Evolutionary conservation across 2,329 filamentous ascomycete species (phyloP).

Genomic region (Sporothrix globosa): DNA sequence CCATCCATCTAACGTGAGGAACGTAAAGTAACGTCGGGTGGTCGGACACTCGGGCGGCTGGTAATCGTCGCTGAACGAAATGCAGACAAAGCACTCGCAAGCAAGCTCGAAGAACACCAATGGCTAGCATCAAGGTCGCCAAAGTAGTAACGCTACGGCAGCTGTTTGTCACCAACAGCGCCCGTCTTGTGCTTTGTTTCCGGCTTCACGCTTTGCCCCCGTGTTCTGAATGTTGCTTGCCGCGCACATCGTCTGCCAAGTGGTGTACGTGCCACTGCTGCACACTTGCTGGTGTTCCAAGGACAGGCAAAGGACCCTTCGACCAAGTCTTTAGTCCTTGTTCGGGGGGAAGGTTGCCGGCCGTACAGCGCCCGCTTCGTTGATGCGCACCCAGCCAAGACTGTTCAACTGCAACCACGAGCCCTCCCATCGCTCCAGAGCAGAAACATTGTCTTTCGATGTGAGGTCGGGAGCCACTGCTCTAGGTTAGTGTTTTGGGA

Average conservation of each 20-base stretch:
- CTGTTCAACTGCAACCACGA: constrained; percentile 79
- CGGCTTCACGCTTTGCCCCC: too few species aligned
- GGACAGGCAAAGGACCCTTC: background rate
- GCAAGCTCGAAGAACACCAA: background rate
- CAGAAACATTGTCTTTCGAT: constrained; percentile 64
- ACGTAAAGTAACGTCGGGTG: background rate
- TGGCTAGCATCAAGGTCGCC: background rate
- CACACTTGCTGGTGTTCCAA: background rate
- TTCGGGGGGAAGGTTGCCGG: constrained; percentile 78
- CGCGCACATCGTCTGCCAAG: background rate
- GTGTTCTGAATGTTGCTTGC: background rate
- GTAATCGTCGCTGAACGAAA: background rate
- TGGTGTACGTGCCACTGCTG: background rate
- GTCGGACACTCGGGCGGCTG: background rate
- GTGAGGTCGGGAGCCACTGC: constrained; percentile 75
- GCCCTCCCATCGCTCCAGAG: constrained; percentile 76
- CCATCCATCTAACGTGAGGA: too few species aligned
- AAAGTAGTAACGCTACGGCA: background rate
- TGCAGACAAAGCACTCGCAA: background rate
- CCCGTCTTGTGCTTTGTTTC: background rate
- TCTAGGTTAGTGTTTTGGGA: constrained; percentile 36
- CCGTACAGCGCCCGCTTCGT: constrained; percentile 64
- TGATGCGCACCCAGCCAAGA: constrained; percentile 76
- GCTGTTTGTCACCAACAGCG: background rate
- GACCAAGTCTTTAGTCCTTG: constrained; percentile 32